Base-by-base conservation (phyloP, 2,329 filamentous ascomycete genomes). In the Aspergillus caelatus region DNA sequence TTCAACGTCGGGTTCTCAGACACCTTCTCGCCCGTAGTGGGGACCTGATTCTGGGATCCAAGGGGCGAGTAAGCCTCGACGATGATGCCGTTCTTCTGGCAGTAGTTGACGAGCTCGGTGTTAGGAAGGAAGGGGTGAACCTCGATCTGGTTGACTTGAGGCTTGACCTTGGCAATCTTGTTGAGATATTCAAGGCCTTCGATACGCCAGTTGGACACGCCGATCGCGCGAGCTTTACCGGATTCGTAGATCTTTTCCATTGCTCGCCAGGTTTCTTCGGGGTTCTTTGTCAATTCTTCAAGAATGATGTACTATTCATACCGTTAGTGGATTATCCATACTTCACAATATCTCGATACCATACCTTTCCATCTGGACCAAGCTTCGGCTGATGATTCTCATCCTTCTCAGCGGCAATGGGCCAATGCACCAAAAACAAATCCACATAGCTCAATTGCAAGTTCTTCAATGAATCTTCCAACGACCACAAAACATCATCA, bases 181-280 rank as follows among this genome's bases (percentile, higher is more conserved):
- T 82, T 69, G 61, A 86, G 78, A 60, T 78, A 71, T 66, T 84
- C 76, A 16, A 86, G 74, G 43, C 84, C 80, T 11, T 73, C 71
- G n/a, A 84, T 82, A 58, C 80, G 80, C 78, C 91, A 94, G 80
- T 94, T 95, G 71, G 89, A 92, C 14, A 95, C 88, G 57, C 92
- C 92, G 68, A 95, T 92, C 60, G 89, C 87, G 67, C 83, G 85
- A 54, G 87, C 88, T 65, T 86, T 85, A 65, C 90, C 89, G 1
- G 86, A 85, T 14, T 77, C 74, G 39, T 87, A 79, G 23, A 89
- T 71, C 50, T 85, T 85, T 74, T 88, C 84, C 82, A 94, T 88
- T 30, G 86, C 86, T 71, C 91, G 87, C 91, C 74, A 93, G 76
- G 87, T 89, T 45, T 77, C 73, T 66, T 80, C 76, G 55, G 84